These are phyloP conservation scores for Calvatia gigantea DNA, from an alignment of 768 basidiomycete species.

Conservation along the genomic window DNA sequence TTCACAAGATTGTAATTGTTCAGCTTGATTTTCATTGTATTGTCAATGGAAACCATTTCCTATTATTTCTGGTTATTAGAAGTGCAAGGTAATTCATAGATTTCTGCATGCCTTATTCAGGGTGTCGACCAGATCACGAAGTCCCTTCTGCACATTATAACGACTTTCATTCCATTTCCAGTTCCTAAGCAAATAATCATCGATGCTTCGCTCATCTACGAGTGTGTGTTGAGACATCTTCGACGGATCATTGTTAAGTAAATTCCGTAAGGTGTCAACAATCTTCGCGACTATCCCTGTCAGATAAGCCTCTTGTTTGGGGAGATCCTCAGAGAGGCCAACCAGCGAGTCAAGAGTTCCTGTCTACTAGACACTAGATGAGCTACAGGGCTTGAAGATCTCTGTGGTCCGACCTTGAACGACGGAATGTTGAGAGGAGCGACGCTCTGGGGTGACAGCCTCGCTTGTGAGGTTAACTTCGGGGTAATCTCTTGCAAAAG, in stretches of 20 bases:
- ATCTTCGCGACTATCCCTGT: conserved; percentile 86
- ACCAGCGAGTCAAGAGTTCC: conserved; percentile 92
- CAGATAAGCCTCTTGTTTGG: conserved; percentile 88
- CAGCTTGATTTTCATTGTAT: conserved; percentile 87
- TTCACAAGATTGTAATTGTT: conserved; percentile 93
- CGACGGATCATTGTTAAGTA: conserved; percentile 82
- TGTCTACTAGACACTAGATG: conserved; percentile 50
- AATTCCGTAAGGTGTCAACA: conserved; percentile 88
- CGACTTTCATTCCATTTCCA: conserved; percentile 96
- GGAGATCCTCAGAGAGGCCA: conserved; percentile 85
- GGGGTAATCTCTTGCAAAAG: conserved; percentile 60
- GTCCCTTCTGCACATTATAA: conserved; percentile 78
- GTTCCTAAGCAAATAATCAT: conserved; percentile 70
- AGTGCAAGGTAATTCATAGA: neutral
- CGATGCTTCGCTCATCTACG: conserved; percentile 75
- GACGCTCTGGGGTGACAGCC: conserved; percentile 43
- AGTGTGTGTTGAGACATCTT: conserved; percentile 74
- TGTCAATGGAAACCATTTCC: conserved; percentile 96
- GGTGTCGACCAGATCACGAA: conserved; percentile 81
- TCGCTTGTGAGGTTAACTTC: conserved; percentile 60
- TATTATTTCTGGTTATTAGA: conserved; percentile 24
- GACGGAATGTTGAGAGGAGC: conserved; percentile 74
- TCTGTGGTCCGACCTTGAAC: conserved; percentile 70
- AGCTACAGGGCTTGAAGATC: conserved; percentile 12
- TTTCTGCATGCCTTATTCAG: conserved; percentile 68